These are phyloP conservation scores for Penicillium oxalicum DNA, from an alignment of 2,329 filamentous ascomycete species.

Conservation along the genomic window DNA sequence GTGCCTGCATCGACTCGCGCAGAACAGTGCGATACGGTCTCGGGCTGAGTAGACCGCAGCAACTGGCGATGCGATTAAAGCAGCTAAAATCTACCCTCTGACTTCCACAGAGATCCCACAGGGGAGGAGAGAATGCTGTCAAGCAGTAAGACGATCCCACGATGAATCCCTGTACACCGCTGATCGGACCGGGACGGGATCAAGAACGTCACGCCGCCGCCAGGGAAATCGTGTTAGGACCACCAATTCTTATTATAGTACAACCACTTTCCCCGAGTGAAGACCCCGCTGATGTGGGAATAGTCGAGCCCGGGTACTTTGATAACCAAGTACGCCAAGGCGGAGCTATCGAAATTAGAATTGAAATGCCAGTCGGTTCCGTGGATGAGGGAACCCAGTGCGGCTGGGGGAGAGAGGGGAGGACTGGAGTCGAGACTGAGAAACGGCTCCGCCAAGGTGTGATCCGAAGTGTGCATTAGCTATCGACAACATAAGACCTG, in stretches of 20 bases:
- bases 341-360: neutral
- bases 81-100: too few relatives aligned
- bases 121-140: neutral
- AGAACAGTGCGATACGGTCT: too few relatives aligned
- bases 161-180: constrained; percentile 7
- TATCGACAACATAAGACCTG: too few relatives aligned
- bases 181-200: constrained; percentile 4
- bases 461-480: neutral
- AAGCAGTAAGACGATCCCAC: constrained; percentile 4
- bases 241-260: constrained; percentile 11
- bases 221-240: constrained; percentile 3
- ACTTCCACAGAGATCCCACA: too few relatives aligned
- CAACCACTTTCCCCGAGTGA: constrained; percentile 1
- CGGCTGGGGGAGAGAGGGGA: neutral
- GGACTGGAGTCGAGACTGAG: neutral
- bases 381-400: neutral
- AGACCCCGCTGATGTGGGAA: constrained; percentile 10
- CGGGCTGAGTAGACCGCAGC: too few relatives aligned
- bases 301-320: neutral
- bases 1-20: neutral
- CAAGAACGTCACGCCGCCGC: constrained; percentile 5
- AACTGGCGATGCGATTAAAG: too few relatives aligned
- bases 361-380: neutral
- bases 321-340: constrained; percentile 3
- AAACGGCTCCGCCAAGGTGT: neutral